Evolutionary conservation across 306 rosid genomes (phyloP), one percentile per base, ranked within the genome.

Genomic region (Hylodesmum podocarpum): DNA sequence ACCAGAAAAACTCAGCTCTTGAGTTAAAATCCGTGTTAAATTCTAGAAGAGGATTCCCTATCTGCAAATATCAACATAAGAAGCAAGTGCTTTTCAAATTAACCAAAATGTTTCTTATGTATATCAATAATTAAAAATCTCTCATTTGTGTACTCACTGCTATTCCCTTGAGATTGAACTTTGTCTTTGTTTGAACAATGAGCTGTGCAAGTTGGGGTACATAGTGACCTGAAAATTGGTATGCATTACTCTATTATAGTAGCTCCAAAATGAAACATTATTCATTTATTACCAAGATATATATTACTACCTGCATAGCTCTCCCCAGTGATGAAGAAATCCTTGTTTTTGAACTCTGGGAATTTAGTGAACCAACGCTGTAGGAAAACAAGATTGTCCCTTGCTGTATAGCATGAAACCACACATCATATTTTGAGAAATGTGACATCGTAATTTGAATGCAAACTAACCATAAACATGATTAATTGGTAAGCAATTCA

Each of bases 191-290:
- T 62, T 85, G 69, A 22, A 89, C 21, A 53, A 91, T 77, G 66
- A 89, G 96, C 46, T 62, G 83, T 39, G 97, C 97, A 29, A 92
- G 91, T 57, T 92, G 93, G 2, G 97, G 97, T 6, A 84, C 93
- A 66, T 89, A 91, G 81, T 91, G 97, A 3, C 97, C 95, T 91
- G 84, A 37, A 72, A 70, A 68, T 13, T 69, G 54, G 73, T 2
- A 29, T 14, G 8, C 39, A 15, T 66, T 70, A 73, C 16, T 34
- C 15, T 34, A 53, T 16, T 34, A 66, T 9, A 66, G 10, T 4
- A 36, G 13, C 72, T 36, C 31, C 75, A 72, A 33, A 28, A 24
- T 27, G 34, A 54, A 27, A 50, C 28, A 24, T 27, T 15, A 24
- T 55, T 21, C 41, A 44, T 59, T 14, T 14, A 44, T 4, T 8